phyloP scores from a whole-genome alignment of 2,329 filamentous ascomycete species.

The Arthroderma uncinatum region DNA sequence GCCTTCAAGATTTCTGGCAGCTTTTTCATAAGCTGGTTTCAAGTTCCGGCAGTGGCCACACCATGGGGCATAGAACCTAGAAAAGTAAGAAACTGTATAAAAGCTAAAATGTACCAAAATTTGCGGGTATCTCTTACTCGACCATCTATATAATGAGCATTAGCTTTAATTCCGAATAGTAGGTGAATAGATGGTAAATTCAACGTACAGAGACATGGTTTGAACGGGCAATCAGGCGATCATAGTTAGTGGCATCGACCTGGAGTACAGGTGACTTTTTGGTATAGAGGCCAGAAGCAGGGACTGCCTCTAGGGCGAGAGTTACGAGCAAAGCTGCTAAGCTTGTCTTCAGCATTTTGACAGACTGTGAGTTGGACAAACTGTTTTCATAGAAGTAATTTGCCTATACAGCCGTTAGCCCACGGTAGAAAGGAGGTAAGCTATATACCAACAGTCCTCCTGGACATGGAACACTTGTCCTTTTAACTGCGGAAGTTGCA shows the following conservation, averaged over 20 bases:
- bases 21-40: constrained; percentile 91
- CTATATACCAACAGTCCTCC: neutral
- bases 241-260: constrained; percentile 66
- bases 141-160: constrained; percentile 34
- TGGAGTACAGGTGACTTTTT: constrained; percentile 82
- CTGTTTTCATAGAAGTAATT: neutral
- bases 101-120: constrained; percentile 9
- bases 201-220: constrained; percentile 76
- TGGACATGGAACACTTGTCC: constrained; percentile 1
- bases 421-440: neutral
- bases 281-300: constrained; percentile 57
- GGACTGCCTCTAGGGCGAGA: constrained; percentile 54
- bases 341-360: constrained; percentile 27
- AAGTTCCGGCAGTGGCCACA: constrained; percentile 95
- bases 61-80: constrained; percentile 93
- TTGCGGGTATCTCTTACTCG: constrained; percentile 34
- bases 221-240: constrained; percentile 70
- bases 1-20: constrained; percentile 76
- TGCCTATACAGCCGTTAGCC: neutral
- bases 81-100: constrained; percentile 13
- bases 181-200: neutral
- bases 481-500: neutral
- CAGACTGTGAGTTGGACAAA: neutral
- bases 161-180: neutral
- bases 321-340: constrained; percentile 43